These are phyloP conservation scores for Dillenia turbinata DNA, from an alignment of 164 flowering plant genomes.

Conservation along the genomic window DNA sequence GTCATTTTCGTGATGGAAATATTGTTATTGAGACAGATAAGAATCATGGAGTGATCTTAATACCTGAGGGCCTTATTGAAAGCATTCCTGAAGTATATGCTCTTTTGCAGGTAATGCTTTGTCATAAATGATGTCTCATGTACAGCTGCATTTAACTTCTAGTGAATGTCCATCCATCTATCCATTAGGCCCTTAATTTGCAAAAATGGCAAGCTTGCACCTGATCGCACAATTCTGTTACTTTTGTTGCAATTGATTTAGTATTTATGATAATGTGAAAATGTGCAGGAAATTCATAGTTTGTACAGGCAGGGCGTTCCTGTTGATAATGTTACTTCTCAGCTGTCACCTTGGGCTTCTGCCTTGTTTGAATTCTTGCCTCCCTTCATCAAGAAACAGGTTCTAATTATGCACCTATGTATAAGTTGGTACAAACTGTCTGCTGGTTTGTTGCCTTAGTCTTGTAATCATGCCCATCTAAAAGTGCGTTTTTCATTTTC, in stretches of 20 bases:
- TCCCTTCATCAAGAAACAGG: constrained; percentile 86
- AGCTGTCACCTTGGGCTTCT: constrained; percentile 98
- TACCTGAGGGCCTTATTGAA: constrained; percentile 97
- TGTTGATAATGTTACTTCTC: constrained; percentile 68
- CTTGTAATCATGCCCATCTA: constrained; percentile 5
- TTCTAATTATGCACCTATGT: constrained; percentile 14
- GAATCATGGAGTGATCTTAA: constrained; percentile 87
- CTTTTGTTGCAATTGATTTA: too few species aligned
- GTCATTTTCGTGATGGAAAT: background rate
- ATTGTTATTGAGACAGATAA: constrained; percentile 48
- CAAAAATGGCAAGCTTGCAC: too few species aligned
- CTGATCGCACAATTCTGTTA: too few species aligned
- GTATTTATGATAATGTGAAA: too few species aligned
- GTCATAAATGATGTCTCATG: too few species aligned
- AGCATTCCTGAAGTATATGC: constrained; percentile 98
- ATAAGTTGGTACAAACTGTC: constrained; percentile 1
- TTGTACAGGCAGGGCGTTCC: constrained; percentile 77
- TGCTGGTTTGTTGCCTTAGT: background rate
- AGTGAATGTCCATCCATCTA: too few species aligned
- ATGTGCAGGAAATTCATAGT: constrained; percentile 79
- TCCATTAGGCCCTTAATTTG: too few species aligned
- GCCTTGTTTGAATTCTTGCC: constrained; percentile 96
- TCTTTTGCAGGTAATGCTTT: constrained; percentile 66
- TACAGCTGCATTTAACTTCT: too few species aligned
- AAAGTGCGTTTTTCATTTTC: constrained; percentile 6